Conservation (phyloP, 2,329 filamentous ascomycete species). For the Penicillium sclerotiorum region DNA sequence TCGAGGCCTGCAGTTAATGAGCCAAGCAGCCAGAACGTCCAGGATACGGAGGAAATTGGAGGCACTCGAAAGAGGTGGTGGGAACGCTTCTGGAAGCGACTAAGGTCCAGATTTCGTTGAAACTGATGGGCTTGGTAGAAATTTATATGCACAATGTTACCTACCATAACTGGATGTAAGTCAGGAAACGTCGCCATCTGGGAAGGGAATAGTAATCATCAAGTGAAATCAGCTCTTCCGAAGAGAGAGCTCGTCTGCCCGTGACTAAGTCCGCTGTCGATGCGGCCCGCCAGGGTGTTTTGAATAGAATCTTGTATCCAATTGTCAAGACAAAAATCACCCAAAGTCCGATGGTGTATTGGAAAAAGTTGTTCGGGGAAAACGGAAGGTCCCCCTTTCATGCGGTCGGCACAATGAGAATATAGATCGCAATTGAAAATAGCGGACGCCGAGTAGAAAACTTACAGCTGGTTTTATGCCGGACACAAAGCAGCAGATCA, state of each 20-base stretch:
- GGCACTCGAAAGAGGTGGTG: no score
- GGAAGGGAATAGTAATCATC: neutral
- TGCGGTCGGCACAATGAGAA: neutral
- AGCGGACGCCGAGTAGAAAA: neutral
- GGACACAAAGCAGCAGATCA: neutral
- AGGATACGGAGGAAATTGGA: no score
- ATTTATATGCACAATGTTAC: no score
- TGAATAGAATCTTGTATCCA: constrained; percentile 1
- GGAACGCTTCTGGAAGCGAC: no score
- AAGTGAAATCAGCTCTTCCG: neutral
- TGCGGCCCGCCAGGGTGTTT: neutral
- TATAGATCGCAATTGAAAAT: neutral
- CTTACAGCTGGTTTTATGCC: neutral
- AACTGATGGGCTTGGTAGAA: no score
- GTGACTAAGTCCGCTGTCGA: neutral
- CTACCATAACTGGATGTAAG: constrained; percentile 4
- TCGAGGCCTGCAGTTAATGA: no score
- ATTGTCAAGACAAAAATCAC: neutral
- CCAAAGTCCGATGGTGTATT: neutral
- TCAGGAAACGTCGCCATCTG: neutral
- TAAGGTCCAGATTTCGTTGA: no score
- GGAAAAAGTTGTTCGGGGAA: neutral
- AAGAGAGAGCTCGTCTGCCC: neutral
- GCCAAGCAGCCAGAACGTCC: no score
- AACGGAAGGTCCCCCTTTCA: neutral